Evolutionary conservation across 2,329 filamentous ascomycete genomes (phyloP).

Genomic region (Colletotrichum musae): DNA sequence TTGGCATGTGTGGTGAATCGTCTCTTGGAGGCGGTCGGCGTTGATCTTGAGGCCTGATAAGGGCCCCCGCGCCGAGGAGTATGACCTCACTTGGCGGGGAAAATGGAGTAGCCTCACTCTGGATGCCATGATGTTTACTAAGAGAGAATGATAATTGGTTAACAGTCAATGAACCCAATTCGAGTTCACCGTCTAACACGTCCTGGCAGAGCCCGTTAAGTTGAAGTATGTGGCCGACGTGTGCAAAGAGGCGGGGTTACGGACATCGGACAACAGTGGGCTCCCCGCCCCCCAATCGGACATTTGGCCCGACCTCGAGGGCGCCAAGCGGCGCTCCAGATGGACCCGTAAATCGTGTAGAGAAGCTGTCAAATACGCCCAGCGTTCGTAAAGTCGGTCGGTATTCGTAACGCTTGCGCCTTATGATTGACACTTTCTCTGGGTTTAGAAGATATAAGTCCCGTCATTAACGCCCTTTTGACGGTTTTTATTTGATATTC

Average conservation of each 20-base stretch:
- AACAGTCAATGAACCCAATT: neutral
- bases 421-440: neutral
- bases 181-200: too few species aligned
- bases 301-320: too few species aligned
- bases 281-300: too few species aligned
- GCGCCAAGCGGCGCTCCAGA: neutral
- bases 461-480: neutral
- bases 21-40: conserved; percentile 47
- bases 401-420: neutral
- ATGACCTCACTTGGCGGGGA: conserved; percentile 4
- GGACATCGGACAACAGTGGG: conserved; percentile 8
- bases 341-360: conserved; percentile 1
- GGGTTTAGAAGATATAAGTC: neutral
- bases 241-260: conserved; percentile 15
- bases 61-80: conserved; percentile 22
- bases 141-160: too few species aligned
- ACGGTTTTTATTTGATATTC: neutral
- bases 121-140: neutral
- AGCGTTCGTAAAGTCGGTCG: neutral
- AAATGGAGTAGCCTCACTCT: neutral
- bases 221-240: neutral
- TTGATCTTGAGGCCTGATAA: conserved; percentile 47
- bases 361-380: conserved; percentile 19
- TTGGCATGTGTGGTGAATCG: conserved; percentile 51
- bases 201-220: too few species aligned